phyloP scores from a whole-genome alignment of 164 flowering plant genomes.

The Piper longum region DNA sequence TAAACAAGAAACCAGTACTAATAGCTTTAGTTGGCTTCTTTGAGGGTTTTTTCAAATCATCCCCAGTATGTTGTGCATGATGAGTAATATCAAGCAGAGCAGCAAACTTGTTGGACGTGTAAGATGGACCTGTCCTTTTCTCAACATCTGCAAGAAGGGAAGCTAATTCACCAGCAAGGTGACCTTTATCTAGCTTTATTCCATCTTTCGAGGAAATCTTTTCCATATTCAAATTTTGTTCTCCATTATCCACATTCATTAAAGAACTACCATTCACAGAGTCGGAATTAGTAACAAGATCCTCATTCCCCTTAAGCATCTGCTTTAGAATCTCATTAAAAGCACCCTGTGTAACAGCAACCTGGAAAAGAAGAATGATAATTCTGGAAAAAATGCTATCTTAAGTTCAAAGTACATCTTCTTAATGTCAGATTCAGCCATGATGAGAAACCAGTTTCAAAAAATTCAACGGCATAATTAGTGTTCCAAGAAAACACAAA shows the following conservation, averaged over 20 bases:
- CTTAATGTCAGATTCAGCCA: not conserved
- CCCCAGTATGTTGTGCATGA: conserved; percentile 11
- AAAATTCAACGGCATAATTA: too few species aligned
- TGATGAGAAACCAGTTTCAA: too few species aligned
- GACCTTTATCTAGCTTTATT: conserved; percentile 27
- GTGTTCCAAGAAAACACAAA: too few species aligned
- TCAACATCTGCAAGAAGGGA: conserved; percentile 50
- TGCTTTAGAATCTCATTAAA: conserved; percentile 79
- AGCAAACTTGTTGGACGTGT: not conserved
- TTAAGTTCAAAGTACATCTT: not conserved
- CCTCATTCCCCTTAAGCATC: conserved; percentile 46
- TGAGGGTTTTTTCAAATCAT: conserved; percentile 23
- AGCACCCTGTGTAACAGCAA: conserved; percentile 67
- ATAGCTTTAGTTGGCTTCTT: conserved; percentile 29
- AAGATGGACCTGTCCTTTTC: conserved; percentile 20
- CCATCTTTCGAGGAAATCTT: conserved; percentile 18
- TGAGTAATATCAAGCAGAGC: not conserved
- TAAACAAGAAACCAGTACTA: conserved; percentile 35
- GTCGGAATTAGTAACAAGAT: conserved; percentile 11
- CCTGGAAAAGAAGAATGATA: conserved; percentile 24
- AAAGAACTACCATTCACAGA: conserved; percentile 12
- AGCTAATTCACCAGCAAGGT: conserved; percentile 49
- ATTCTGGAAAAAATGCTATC: not conserved
- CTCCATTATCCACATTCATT: conserved; percentile 17
- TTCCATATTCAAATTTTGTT: conserved; percentile 11